Evolutionary conservation across 805 yeast species (phyloP), one percentile per base, ranked within the genome.

Genomic region (Sugiyamaella qingdaonensis): DNA sequence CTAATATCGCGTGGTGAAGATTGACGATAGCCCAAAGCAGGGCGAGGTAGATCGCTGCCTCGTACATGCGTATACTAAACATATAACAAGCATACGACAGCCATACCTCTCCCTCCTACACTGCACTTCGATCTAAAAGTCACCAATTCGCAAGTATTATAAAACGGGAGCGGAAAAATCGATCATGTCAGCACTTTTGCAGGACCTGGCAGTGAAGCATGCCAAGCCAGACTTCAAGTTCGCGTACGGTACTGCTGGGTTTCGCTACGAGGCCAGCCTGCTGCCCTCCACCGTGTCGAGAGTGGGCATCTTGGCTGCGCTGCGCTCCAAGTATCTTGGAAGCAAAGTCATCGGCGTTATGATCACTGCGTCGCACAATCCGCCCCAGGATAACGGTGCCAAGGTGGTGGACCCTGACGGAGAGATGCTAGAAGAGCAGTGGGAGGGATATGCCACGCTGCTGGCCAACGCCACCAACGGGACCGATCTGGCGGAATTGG

Each of bases 161-260:
- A 4, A 3, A 24, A 24, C 29, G 7, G 29, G 29, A 24, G 29
- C 7, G 29, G 7, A 24, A 24, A 24, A 24, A 4, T 7, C 29
- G 13, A 19, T 5, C 43, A 39, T 39, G 43, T 16, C 24, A 11
- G 43, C 43, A 16, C 21, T 39, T 10, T 21, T 39, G 19, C 24
- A 16, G 19, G 43, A 55, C 9, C 31, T 42, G 14, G 43, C 53
- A 18, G 68, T 8, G 35, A 66, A 60, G 36, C 76, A 78, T 57
- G 76, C 76, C 29, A 80, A 79, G 52, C 81, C 84, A 0, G 65
- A 67, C n/a, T 58, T 69, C 34, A 61, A 54, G 34, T 85, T 81
- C 64, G 70, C 80, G 14, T 94, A 94, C 64, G 99, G 99, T n/a
- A 94, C 99, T 0, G 99, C 99, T 1, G 99, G 99, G 8, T 94